phyloP scores from a whole-genome alignment of 805 yeast genomes.

The Gaillardinia entomophila region DNA sequence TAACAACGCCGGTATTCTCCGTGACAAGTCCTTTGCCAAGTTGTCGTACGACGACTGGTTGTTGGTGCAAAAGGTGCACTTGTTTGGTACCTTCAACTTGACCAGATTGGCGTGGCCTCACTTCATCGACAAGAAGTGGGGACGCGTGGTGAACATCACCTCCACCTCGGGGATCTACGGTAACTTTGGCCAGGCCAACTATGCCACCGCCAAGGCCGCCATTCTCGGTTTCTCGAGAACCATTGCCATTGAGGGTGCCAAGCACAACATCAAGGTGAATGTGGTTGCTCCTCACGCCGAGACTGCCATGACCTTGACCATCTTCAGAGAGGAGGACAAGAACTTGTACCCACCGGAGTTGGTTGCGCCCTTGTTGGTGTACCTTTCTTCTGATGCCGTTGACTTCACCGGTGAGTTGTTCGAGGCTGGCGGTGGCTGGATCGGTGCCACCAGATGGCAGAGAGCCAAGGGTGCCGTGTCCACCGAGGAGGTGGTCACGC shows the following conservation, averaged over 20 bases:
- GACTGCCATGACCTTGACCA: slow-evolving; percentile 91
- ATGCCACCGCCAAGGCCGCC: slow-evolving; percentile 89
- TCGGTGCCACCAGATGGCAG: slow-evolving; percentile 93
- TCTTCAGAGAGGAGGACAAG: slow-evolving; percentile 73
- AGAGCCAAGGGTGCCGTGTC: slow-evolving; percentile 80
- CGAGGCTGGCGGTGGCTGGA: slow-evolving; percentile 97
- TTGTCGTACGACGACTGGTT: slow-evolving; percentile 84
- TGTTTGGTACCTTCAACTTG: slow-evolving; percentile 74
- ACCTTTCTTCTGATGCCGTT: slow-evolving; percentile 71
- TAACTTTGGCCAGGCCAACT: slow-evolving; percentile 95
- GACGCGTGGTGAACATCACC: slow-evolving; percentile 81
- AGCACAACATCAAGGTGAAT: slow-evolving; percentile 67
- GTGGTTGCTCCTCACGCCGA: slow-evolving; percentile 96
- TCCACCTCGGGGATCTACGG: slow-evolving; percentile 98
- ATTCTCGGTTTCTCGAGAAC: slow-evolving; percentile 81
- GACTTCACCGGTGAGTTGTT: slow-evolving; percentile 72
- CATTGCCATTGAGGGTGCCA: slow-evolving; percentile 86
- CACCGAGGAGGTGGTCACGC: slow-evolving; percentile 45
- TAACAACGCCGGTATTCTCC: slow-evolving; percentile 91
- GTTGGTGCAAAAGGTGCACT: slow-evolving; percentile 73
- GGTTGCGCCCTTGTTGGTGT: slow-evolving; percentile 85
- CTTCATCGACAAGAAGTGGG: slow-evolving; percentile 70
- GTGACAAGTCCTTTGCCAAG: slow-evolving; percentile 83
- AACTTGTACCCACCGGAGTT: slow-evolving; percentile 80
- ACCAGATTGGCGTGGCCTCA: slow-evolving; percentile 92